Percentiles rank a stretch among this genome's conserved stretches.
Evolutionary conservation across 2,329 filamentous ascomycete genomes (phyloP).

Genomic region (Aureobasidium musti): DNA sequence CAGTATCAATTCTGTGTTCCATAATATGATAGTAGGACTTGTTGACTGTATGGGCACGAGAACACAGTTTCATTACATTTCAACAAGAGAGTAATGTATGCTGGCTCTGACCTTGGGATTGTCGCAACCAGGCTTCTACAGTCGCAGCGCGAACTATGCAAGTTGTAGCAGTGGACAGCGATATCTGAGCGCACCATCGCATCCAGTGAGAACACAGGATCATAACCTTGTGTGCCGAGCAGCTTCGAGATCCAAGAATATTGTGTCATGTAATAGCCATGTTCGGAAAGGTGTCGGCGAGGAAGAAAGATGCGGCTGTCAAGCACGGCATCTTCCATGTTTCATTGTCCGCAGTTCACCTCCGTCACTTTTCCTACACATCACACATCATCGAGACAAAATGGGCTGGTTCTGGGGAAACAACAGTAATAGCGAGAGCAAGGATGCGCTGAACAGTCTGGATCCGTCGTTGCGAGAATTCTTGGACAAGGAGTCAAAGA

Average conservation of each 20-base stretch:
- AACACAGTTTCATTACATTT: too few relatives aligned
- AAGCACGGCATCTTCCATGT: background rate
- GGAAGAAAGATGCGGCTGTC: background rate
- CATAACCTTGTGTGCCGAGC: too few relatives aligned
- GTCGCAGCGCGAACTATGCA: too few relatives aligned
- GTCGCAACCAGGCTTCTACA: too few relatives aligned
- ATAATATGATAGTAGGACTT: background rate
- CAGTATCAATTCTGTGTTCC: background rate
- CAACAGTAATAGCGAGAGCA: constrained; percentile 45
- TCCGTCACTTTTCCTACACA: background rate
- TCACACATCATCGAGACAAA: constrained; percentile 21
- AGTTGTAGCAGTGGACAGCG: too few relatives aligned
- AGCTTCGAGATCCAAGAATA: background rate
- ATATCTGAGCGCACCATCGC: too few relatives aligned
- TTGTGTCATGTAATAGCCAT: background rate
- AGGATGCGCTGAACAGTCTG: constrained; percentile 68
- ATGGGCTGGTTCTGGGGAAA: constrained; percentile 68
- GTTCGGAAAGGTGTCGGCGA: background rate
- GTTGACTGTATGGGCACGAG: too few relatives aligned
- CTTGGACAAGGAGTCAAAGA: constrained; percentile 73
- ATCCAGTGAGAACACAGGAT: too few relatives aligned
- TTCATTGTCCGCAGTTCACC: background rate
- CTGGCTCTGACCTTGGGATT: too few relatives aligned
- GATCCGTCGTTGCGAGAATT: constrained; percentile 83
- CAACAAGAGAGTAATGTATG: too few relatives aligned